Base-by-base conservation (phyloP, 2,329 filamentous ascomycete genomes). In the Neophaeococcomyces aloes region DNA sequence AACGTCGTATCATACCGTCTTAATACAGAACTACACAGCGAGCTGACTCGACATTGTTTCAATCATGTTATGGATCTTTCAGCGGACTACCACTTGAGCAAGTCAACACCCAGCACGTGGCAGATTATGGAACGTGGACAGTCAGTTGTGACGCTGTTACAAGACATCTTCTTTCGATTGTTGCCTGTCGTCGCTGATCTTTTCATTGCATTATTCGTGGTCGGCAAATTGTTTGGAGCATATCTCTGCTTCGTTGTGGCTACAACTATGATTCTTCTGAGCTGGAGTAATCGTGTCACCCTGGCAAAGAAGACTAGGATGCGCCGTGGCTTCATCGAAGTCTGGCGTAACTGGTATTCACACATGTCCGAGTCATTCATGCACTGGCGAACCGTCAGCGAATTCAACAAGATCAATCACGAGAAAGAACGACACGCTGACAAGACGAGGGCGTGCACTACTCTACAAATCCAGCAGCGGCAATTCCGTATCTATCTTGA, bases 71-170 rank as follows among this genome's bases (percentile, higher is more conserved):
- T 86, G 70, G 68, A 65, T n/a, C 66, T 84, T 1, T 80, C 78
- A 0, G 80, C 80, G 64, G 78, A 83, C 48, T 85, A 83, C 43
- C 81, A 86, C 56, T 75, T 76, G 14, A 71, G 72, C 38, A 80
- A 81, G 50, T 71, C 75, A 42, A 78, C 76, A 1, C 78, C 76
- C 1, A 75, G 81, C 48, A 66, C 85, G 0, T 75, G 78, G 58
- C 74, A 76, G 49, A 73, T 78, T 2, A 71, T 84, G n/a, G 68
- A 73, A 39, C 78, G 81, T 52, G 81, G 78, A 0, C 66, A 71
- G 31, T 70, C 76, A 2, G 62, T 84, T 10, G 74, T 74, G 32
- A 65, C 73, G 29, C 60, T 84, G 2, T 62, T 83, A 8, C 74
- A 81, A 34, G 71, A 71, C 30, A 61, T 78, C 3, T 60, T 78